These are phyloP conservation scores for Rhynchospora pubera DNA, from an alignment of 176 grass and related monocot genomes.

Conservation along the genomic window DNA sequence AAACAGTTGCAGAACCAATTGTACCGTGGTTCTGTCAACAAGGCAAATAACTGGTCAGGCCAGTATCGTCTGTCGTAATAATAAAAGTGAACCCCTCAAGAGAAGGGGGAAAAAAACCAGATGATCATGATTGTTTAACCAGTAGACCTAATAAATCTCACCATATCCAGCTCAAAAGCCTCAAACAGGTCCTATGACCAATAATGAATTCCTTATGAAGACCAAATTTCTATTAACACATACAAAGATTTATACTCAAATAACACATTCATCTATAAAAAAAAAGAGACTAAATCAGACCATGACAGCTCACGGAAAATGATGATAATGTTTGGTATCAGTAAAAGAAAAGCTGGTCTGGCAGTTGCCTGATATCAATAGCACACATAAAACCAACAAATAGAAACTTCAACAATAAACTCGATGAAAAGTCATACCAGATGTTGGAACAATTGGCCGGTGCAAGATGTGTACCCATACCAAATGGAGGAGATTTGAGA, in stretches of 20 bases:
- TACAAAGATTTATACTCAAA: neutral
- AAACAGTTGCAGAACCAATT: slow-evolving; percentile 16
- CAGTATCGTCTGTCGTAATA: slow-evolving; percentile 7
- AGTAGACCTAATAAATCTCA: neutral
- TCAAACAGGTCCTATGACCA: neutral
- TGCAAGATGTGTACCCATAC: slow-evolving; percentile 60
- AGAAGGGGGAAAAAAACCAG: slow-evolving; percentile 8
- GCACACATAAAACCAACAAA: neutral
- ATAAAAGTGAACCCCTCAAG: slow-evolving; percentile 8
- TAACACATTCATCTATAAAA: neutral
- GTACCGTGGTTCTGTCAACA: slow-evolving; percentile 29
- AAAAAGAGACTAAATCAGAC: neutral
- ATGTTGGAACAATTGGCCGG: slow-evolving; percentile 55
- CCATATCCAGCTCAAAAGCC: neutral
- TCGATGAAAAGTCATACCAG: slow-evolving; percentile 53
- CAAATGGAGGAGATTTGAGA: slow-evolving; percentile 39
- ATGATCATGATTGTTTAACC: neutral
- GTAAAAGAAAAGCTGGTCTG: neutral
- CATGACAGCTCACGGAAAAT: neutral
- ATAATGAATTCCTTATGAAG: neutral
- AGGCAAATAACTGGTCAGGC: slow-evolving; percentile 27
- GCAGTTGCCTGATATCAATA: neutral
- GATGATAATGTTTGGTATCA: neutral
- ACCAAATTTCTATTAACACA: neutral
- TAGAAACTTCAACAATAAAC: neutral